Percentiles rank a stretch among this genome's conserved stretches.
phyloP scores from a whole-genome alignment of 2,329 filamentous ascomycete species.

The Fusarium sp. region DNA sequence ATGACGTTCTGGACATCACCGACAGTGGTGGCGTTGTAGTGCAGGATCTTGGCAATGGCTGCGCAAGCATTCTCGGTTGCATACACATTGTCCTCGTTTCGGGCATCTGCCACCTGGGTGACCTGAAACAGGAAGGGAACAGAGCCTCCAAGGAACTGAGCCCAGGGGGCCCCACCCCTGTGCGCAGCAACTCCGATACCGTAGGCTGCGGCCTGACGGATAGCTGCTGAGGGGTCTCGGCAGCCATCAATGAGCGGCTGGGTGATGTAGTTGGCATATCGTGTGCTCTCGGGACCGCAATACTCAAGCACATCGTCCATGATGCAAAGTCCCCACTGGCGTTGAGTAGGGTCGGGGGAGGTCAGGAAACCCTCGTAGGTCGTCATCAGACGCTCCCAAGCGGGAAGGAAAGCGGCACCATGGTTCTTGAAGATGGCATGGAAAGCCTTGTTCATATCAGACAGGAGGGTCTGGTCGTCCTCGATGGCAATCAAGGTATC shows the following conservation, averaged over 20 bases:
- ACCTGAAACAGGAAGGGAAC: slow-evolving; percentile 88
- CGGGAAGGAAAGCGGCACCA: slow-evolving; percentile 82
- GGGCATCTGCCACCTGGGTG: slow-evolving; percentile 82
- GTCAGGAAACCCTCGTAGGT: slow-evolving; percentile 90
- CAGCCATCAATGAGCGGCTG: slow-evolving; percentile 89
- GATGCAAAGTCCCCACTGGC: slow-evolving; percentile 99
- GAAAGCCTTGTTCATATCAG: slow-evolving; percentile 99
- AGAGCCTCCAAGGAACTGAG: slow-evolving; percentile 84
- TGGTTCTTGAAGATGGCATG: slow-evolving; percentile 99
- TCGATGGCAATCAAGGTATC: slow-evolving; percentile 92
- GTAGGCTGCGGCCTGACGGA: slow-evolving; percentile 95
- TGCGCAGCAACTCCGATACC: slow-evolving; percentile 96
- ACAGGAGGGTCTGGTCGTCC: slow-evolving; percentile 95
- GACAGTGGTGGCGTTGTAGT: slow-evolving; percentile 85
- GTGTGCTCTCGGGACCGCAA: slow-evolving; percentile 88
- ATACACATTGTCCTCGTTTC: slow-evolving; percentile 93
- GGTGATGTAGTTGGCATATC: slow-evolving; percentile 87
- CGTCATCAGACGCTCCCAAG: slow-evolving; percentile 87
- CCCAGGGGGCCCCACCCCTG: slow-evolving; percentile 88
- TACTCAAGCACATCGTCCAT: slow-evolving; percentile 99
- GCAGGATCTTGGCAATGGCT: slow-evolving; percentile 95
- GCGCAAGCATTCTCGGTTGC: slow-evolving; percentile 98
- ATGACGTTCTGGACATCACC: slow-evolving; percentile 81
- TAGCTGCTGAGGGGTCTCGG: slow-evolving; percentile 86
- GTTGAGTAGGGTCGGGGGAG: slow-evolving; percentile 86